Base-by-base conservation (phyloP, 192 early-diverging fungal genomes). In the Umbelopsis sp. region DNA sequence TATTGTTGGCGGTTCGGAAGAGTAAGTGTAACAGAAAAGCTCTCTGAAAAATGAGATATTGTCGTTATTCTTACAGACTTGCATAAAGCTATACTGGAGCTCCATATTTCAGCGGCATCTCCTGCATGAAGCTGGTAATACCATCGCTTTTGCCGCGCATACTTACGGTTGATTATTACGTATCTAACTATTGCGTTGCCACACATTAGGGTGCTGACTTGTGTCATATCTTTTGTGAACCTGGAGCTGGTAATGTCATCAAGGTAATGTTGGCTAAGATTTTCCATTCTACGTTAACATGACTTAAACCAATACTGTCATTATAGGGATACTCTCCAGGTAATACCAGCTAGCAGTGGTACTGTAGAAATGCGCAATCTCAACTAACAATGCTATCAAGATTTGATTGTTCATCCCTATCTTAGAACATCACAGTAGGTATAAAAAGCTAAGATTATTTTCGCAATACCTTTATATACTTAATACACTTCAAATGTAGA, bases 401-500 rank as follows among this genome's bases (percentile, higher is more conserved):
- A 99, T 68, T 78, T 99, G 9, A 98, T 99, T 69, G 98, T 99
- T 4, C 90, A 95, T 78, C 98, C 98, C 5, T 93, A 91, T 68
- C 69, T 99, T 66, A 82, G 83, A 32, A 82, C 75, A 34, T 66
- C 68, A 2, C 72, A 74, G 80, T 82, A 73, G 31, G 71, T 66
- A 54, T 17, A 20, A 36, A 34, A 0, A 21, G 34, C 43, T 20
- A 8, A 3, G 16, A 44, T 11, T 47, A 24, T 21, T 12, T 31
- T 0, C 29, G 7, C n/a, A 34, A 2, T 29, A 14, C 1, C 52
- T 14, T 9, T 24, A 17, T 25, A 25, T 36, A n/a, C 31, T 62
- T 26, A 62, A 17, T n/a, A 11, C 0, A 20, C 24, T 3, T 31
- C 4, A 1, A 34, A 16, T 26, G 20, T 62, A 62, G 56, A 34